Evolutionary conservation across 108 stramenopile genomes (phyloP), one percentile per base, ranked within the genome.

Genomic region (Aurantiochytrium sp.): DNA sequence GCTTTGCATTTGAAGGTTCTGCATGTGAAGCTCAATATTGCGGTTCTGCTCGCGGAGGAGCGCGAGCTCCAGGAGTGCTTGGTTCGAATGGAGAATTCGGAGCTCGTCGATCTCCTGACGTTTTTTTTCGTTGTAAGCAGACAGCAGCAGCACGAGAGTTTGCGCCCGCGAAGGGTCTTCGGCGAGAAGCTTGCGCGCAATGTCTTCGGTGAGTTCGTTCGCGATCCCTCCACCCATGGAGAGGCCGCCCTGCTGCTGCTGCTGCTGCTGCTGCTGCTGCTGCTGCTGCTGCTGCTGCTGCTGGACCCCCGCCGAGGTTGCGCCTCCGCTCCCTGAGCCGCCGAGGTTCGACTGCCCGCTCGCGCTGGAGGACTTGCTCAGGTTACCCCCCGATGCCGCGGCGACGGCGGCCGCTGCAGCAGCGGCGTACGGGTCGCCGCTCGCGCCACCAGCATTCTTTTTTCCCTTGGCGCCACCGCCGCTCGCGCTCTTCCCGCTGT

Each of bases 81-180:
- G 21, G 39, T 81, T 81, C 1, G 73, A 37, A 12, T 48, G 39
- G 42, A 81, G 45, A 5, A 81, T 81, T 37, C 73, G 10, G 19
- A 81, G 73, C 24, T 81, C 73, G 6, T 81, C 73, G 1, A 81
- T 6, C 24, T 81, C 73, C 12, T 48, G 73, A 37, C 73, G 73
- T 42, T 81, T 81, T 24, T 81, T 81, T 4, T 81, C 73, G 45
- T 81, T 81, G 24, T 48, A 81, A 12, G 73, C 73, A 17, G 39
- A 48, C 1, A 81, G 6, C n/a, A 81, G 73, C 42, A 48, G 3
- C n/a, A 81, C 6, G 12, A 81, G 73, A 10, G 45, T 81, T 27
- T 48, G 24, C 21, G 73, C 73, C 19, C 42, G 39, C 39, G 39
- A 41, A 24, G 42, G 73, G 39, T 48, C 30, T 2, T 81, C 73